These are phyloP conservation scores for Taxawa tesnikishii DNA, from an alignment of 2,329 filamentous ascomycete species.

Conservation along the genomic window DNA sequence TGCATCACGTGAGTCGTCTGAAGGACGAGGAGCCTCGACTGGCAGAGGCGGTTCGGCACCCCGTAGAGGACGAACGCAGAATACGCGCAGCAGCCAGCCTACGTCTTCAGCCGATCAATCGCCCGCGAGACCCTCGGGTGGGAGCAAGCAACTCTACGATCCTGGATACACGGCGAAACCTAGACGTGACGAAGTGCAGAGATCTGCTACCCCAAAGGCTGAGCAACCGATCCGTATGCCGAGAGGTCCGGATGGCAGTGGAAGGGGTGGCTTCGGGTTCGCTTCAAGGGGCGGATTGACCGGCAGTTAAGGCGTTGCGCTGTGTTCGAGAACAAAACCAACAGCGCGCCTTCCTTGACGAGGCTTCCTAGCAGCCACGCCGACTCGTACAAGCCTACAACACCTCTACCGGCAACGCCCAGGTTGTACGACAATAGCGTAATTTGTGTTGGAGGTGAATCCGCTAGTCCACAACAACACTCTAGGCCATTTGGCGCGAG, in stretches of 20 bases:
- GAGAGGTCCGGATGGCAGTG: constrained; percentile 64
- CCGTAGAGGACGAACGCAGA: constrained; percentile 17
- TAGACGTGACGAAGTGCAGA: constrained; percentile 26
- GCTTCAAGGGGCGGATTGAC: constrained; percentile 51
- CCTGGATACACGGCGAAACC: constrained; percentile 58
- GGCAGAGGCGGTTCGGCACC: constrained; percentile 12
- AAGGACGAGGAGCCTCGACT: constrained; percentile 18
- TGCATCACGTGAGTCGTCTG: constrained; percentile 13
- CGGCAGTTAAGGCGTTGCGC: too few species aligned
- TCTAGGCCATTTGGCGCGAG: too few species aligned
- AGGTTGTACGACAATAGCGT: too few species aligned
- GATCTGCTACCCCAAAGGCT: constrained; percentile 42
- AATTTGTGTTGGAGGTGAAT: too few species aligned
- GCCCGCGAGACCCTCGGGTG: constrained; percentile 20
- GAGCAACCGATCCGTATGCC: constrained; percentile 62
- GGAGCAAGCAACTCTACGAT: constrained; percentile 56
- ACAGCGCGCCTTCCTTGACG: too few species aligned
- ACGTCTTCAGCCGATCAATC: constrained; percentile 23
- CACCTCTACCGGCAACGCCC: too few species aligned
- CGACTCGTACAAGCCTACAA: too few species aligned
- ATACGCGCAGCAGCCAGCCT: constrained; percentile 22
- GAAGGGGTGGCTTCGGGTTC: constrained; percentile 69
- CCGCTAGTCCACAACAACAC: too few species aligned
- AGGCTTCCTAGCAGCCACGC: too few species aligned
- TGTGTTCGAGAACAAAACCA: too few species aligned